These are phyloP conservation scores for Cyamopsis tetragonoloba DNA, from an alignment of 306 rosid genomes.

Conservation along the genomic window DNA sequence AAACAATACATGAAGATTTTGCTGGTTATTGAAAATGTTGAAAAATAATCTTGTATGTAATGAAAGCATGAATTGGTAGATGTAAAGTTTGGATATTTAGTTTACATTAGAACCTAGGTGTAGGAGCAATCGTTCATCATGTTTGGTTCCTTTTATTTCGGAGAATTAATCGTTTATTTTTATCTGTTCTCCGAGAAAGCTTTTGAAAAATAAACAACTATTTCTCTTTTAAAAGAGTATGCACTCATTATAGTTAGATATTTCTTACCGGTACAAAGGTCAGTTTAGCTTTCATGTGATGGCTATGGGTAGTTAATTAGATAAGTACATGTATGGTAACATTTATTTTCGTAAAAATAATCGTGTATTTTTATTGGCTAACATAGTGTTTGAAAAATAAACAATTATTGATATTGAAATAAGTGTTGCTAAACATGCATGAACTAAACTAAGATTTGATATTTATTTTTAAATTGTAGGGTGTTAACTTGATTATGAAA, in stretches of 20 bases:
- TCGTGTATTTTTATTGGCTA: too few relatives aligned
- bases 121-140: conserved; percentile 16
- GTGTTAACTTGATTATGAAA: conserved; percentile 17
- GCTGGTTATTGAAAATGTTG: conserved; percentile 12
- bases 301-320: background rate
- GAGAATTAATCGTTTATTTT: too few relatives aligned
- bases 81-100: conserved; percentile 10
- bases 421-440: too few relatives aligned
- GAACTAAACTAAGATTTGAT: too few relatives aligned
- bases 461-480: background rate
- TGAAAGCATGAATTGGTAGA: background rate
- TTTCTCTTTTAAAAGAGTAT: too few relatives aligned
- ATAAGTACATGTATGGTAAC: background rate
- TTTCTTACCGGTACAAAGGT: conserved; percentile 6
- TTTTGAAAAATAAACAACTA: too few relatives aligned
- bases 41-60: background rate
- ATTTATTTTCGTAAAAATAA: too few relatives aligned
- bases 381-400: too few relatives aligned
- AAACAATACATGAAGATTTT: background rate
- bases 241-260: conserved; percentile 1
- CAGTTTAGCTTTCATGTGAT: background rate
- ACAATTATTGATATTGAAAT: too few relatives aligned
- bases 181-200: too few relatives aligned
- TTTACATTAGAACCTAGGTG: background rate
- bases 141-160: too few relatives aligned